Evolutionary conservation across 1,139 yeast species (phyloP), one percentile per base, ranked within the genome.

Genomic region (Hansenula lynferdii): DNA sequence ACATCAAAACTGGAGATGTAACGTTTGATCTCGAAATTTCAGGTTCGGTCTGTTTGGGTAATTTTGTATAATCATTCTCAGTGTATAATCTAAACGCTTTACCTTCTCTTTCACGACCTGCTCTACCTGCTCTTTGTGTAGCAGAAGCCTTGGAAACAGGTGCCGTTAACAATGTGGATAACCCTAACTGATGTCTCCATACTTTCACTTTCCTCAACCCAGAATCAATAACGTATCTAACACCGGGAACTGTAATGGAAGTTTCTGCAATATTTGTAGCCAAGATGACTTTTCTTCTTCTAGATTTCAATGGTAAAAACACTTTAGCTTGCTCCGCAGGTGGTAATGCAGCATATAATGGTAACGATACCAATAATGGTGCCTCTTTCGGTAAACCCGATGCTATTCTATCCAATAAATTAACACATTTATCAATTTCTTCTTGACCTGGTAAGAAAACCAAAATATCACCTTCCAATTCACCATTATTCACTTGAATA

Each of bases 261-360:
- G 98, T 94, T 65, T 92, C 98, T 1, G 98, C 98, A 51, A 92
- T 87, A 58, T 92, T 92, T 2, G 98, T 92, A 8, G 98, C 87
- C 42, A 92, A 64, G 28, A 92, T 85, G 26, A 92, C 80, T 57
- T 92, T 92, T 47, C 98, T 72, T 53, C 78, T 76, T 51, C 79
- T 65, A 21, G 66, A 56, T 14, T 77, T 73, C 4, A 85, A 61
- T 20, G 76, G 75, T 23, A 72, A 70, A 51, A 92, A 94, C 11
- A 90, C 90, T 47, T 71, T 70, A 54, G 82, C 78, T 58, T 92
- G 99, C 47, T 82, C 83, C 5, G 70, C 70, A 8, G 96, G 95
- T 1, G 97, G 83, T 39, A 92, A 72, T 0, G 97, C 95, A 0
- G 99, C 97, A 59, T 92, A 92, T 33, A 92, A 70, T 7, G 98